Evolutionary conservation across 2,329 filamentous ascomycete species (phyloP).

Genomic region (Basipetospora chlamydospora): DNA sequence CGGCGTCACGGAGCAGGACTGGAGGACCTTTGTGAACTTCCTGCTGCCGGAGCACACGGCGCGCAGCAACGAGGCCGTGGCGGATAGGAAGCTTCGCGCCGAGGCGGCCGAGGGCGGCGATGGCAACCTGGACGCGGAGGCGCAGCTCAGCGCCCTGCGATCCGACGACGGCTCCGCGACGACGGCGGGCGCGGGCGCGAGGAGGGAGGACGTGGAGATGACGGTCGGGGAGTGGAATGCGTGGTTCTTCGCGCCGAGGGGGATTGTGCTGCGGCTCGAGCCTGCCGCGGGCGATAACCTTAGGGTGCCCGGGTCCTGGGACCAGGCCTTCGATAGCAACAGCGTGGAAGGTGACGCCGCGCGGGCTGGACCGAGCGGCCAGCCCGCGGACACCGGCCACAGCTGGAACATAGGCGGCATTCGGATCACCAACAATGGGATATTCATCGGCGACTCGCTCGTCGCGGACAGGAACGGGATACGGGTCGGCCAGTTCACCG

Average conservation of each 20-base stretch:
- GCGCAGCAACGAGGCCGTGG: constrained; percentile 28
- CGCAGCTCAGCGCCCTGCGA: constrained; percentile 18
- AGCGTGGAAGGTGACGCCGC: no score
- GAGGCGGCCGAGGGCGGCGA: constrained; percentile 20
- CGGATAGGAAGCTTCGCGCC: constrained; percentile 32
- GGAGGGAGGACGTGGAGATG: constrained; percentile 17
- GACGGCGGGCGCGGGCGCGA: constrained; percentile 13
- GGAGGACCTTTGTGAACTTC: constrained; percentile 44
- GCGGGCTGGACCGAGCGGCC: no score
- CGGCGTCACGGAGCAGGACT: constrained; percentile 37
- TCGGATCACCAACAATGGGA: constrained; percentile 25
- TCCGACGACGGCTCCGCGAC: background rate
- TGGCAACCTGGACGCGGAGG: constrained; percentile 22
- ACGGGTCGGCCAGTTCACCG: constrained; percentile 27
- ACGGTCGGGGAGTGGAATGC: constrained; percentile 41
- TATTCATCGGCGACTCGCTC: constrained; percentile 27
- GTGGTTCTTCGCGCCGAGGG: constrained; percentile 38
- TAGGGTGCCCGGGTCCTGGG: constrained; percentile 20
- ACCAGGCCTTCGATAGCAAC: constrained; percentile 14
- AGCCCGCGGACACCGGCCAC: background rate
- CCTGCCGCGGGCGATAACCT: constrained; percentile 9
- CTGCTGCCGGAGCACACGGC: constrained; percentile 34
- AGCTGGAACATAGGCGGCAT: constrained; percentile 20
- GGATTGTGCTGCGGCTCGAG: constrained; percentile 25
- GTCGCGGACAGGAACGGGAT: constrained; percentile 30